Conservation (phyloP, 257 asterid species). For the Verbascum thapsus region DNA sequence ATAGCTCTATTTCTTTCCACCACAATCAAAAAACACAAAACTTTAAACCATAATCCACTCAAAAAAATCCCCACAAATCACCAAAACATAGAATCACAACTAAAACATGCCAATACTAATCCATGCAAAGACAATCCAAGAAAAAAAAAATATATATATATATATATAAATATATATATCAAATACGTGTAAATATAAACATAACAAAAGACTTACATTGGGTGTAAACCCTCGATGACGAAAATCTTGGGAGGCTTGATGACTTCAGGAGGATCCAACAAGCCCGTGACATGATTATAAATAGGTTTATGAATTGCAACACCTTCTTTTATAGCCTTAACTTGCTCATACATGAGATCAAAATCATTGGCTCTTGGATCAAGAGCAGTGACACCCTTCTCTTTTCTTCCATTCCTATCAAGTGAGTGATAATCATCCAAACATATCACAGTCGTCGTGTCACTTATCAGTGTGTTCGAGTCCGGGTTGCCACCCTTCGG, state of each 20-base stretch:
- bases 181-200: not conserved
- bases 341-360: constrained; percentile 92
- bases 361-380: constrained; percentile 88
- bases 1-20: constrained; percentile 22
- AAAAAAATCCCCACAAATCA: not conserved
- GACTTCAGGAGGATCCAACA: constrained; percentile 86
- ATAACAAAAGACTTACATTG: constrained; percentile 62
- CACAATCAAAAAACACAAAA: not conserved
- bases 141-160: no score
- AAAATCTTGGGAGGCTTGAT: constrained; percentile 94
- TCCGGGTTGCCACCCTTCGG: constrained; percentile 97
- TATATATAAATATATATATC: no score
- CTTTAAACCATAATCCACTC: no score
- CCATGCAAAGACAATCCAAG: constrained; percentile 11
- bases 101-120: not conserved
- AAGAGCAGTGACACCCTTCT: constrained; percentile 92
- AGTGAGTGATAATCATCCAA: constrained; percentile 93
- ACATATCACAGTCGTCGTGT: constrained; percentile 86
- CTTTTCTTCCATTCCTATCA: constrained; percentile 86
- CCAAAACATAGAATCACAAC: not conserved
- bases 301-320: constrained; percentile 76
- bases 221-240: constrained; percentile 96
- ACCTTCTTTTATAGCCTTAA: constrained; percentile 79
- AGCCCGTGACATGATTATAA: constrained; percentile 84
- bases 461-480: constrained; percentile 90